phyloP scores from a whole-genome alignment of 192 early-diverging fungal genomes.

The Coemansia guatemalensis region DNA sequence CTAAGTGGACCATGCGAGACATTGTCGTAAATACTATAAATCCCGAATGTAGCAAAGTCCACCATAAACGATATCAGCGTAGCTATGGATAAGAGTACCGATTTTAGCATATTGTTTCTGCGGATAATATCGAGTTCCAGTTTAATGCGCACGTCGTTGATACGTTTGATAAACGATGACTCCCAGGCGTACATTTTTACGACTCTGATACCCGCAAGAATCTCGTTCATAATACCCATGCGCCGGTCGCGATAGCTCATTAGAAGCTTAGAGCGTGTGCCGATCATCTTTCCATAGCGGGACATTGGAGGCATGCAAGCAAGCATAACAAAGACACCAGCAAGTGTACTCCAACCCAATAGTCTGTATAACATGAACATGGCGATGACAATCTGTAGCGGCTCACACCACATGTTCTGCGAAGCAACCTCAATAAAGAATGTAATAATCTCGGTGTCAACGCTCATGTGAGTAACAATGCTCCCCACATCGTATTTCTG shows the following conservation, averaged over 20 bases:
- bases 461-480: conserved; percentile 67
- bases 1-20: conserved; percentile 58
- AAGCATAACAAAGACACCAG: conserved; percentile 82
- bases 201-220: too few relatives aligned
- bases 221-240: too few relatives aligned
- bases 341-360: conserved; percentile 78
- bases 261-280: conserved; percentile 70
- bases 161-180: too few relatives aligned
- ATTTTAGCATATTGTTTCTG: conserved; percentile 69
- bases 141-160: too few relatives aligned
- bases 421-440: conserved; percentile 64
- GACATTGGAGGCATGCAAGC: conserved; percentile 77
- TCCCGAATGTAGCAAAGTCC: conserved; percentile 81
- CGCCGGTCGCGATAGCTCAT: too few relatives aligned
- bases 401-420: conserved; percentile 74
- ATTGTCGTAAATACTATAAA: conserved; percentile 64
- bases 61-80: conserved; percentile 88
- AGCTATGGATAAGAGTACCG: conserved; percentile 74
- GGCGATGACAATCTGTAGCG: conserved; percentile 75
- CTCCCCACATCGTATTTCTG: conserved; percentile 80
- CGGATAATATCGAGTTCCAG: too few relatives aligned
- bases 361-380: conserved; percentile 77
- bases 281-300: conserved; percentile 63
- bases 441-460: conserved; percentile 64
- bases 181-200: too few relatives aligned